Percentiles rank a stretch among this genome's conserved stretches.
Evolutionary conservation across 2,329 filamentous ascomycete species (phyloP).

Genomic region (Ophiostoma sp.): DNA sequence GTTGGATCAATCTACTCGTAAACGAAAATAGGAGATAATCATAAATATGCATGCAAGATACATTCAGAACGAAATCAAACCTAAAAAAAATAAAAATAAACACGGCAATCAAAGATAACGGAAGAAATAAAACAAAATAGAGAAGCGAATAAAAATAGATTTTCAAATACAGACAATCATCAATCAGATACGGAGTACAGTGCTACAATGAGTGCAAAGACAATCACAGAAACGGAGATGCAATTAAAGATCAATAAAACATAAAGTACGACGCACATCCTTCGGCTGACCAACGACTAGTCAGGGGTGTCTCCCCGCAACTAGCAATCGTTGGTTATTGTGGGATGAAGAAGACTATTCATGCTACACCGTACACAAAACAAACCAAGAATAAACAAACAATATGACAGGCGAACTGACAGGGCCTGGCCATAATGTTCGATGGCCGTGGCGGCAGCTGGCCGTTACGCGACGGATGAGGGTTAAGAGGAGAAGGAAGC

Average conservation of each 20-base stretch:
- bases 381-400: not conserved
- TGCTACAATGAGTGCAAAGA: not conserved
- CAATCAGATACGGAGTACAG: not conserved
- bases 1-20: not conserved
- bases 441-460: not conserved
- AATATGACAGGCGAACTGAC: not conserved
- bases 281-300: not conserved
- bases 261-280: too few relatives aligned
- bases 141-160: not conserved
- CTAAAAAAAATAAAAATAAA: not conserved
- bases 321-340: not conserved
- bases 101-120: not conserved
- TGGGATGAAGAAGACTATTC: not conserved
- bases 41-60: not conserved
- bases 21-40: not conserved
- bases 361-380: not conserved
- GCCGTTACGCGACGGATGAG: not conserved
- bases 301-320: constrained; percentile 9
- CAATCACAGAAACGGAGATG: not conserved
- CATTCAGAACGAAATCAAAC: not conserved
- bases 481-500: not conserved
- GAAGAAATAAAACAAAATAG: not conserved
- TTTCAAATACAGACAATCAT: not conserved
- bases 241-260: not conserved
- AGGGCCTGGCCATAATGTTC: not conserved